phyloP scores from a whole-genome alignment of 169 alveolate genomes.

The Fabrea salina region DNA sequence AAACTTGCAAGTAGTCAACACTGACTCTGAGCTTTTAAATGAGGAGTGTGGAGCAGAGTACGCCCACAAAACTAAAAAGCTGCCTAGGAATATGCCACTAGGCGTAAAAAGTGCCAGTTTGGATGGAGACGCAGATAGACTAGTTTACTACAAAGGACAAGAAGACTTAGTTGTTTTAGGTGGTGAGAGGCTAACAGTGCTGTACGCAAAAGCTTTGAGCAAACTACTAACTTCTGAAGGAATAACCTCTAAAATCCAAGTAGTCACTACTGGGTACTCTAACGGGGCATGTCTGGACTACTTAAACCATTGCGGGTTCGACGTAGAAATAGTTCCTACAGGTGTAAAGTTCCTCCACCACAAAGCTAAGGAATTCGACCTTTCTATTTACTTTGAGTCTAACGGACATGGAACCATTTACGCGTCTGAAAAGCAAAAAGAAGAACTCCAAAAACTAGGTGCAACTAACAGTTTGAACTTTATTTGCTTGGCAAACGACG shows the following conservation, averaged over 20 bases:
- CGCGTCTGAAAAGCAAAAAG: not conserved
- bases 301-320: not conserved
- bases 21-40: not conserved
- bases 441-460: not conserved
- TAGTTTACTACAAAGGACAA: not conserved
- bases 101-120: constrained; percentile 24
- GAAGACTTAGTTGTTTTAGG: constrained; percentile 9
- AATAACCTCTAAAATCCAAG: not conserved
- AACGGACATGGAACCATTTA: constrained; percentile 33
- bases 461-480: not conserved
- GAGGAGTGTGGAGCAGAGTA: constrained; percentile 20
- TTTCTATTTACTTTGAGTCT: constrained; percentile 15
- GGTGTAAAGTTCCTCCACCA: constrained; percentile 25
- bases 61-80: constrained; percentile 3
- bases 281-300: not conserved
- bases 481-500: not conserved
- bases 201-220: not conserved
- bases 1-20: not conserved
- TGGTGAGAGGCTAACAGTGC: constrained; percentile 13
- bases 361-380: not conserved
- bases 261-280: constrained; percentile 27
- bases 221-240: not conserved
- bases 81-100: not conserved
- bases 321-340: not conserved
- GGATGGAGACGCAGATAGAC: constrained; percentile 33